Conservation (phyloP, 1,139 yeast species). For the Saccharomycopsis crataegensis region DNA sequence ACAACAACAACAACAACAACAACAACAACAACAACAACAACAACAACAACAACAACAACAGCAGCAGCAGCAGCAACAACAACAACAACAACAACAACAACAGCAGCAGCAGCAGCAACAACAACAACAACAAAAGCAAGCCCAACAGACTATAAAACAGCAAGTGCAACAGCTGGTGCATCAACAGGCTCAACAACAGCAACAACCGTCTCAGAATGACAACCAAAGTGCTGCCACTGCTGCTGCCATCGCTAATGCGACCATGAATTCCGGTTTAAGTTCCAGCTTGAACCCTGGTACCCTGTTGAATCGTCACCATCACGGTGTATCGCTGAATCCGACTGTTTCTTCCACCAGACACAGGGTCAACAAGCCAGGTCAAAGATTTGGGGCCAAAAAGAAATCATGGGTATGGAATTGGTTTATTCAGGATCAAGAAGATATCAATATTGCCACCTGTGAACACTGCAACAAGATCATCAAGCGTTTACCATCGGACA, state of each 20-base stretch:
- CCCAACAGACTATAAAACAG: neutral
- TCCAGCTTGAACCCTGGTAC: neutral
- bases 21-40: neutral
- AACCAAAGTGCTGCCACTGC: neutral
- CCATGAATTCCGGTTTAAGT: neutral
- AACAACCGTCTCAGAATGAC: neutral
- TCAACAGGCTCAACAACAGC: neutral
- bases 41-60: neutral
- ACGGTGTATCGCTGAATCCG: too few species aligned
- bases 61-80: too few species aligned
- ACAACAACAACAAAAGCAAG: neutral
- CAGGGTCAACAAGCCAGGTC: slow-evolving; percentile 39
- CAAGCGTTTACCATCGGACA: slow-evolving; percentile 42
- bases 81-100: too few species aligned
- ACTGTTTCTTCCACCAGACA: neutral
- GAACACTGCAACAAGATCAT: slow-evolving; percentile 46
- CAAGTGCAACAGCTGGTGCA: neutral
- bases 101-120: neutral
- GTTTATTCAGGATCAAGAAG: slow-evolving; percentile 44
- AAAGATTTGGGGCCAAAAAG: slow-evolving; percentile 50
- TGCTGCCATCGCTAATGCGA: neutral
- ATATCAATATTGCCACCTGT: slow-evolving; percentile 47
- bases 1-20: slow-evolving; percentile 1
- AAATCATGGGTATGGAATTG: slow-evolving; percentile 59
- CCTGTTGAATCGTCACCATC: too few species aligned